Evolutionary conservation across 2,329 filamentous ascomycete genomes (phyloP).

Genomic region (Cadophora sp.): DNA sequence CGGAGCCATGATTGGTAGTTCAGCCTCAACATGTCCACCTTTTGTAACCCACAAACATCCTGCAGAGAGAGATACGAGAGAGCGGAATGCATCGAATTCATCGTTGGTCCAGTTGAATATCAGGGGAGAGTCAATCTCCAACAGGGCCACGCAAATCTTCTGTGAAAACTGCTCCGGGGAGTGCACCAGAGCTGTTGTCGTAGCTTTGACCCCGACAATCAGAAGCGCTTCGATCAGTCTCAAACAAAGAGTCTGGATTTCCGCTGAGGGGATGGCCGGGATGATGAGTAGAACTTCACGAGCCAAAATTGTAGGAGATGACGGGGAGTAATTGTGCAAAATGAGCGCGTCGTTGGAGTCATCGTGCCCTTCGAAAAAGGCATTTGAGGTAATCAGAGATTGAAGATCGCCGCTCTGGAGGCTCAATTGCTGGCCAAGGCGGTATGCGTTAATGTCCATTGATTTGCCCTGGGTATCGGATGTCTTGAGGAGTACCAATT

Average conservation of each 20-base stretch:
- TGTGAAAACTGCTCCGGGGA: constrained; percentile 12
- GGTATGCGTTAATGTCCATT: neutral
- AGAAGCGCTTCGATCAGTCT: constrained; percentile 16
- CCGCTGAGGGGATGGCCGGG: neutral
- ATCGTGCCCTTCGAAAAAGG: neutral
- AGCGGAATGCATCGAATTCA: constrained; percentile 51
- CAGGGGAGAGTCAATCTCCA: constrained; percentile 25
- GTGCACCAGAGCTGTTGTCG: neutral
- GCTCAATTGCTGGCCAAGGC: neutral
- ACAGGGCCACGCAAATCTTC: constrained; percentile 24
- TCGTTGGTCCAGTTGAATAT: constrained; percentile 51
- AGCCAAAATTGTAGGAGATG: neutral
- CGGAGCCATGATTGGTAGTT: constrained; percentile 12
- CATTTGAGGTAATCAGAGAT: neutral
- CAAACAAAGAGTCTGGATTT: constrained; percentile 3
- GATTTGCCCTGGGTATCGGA: neutral
- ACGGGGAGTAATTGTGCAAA: neutral
- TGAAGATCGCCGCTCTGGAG: neutral
- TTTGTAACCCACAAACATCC: constrained; percentile 56
- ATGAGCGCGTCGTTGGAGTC: neutral
- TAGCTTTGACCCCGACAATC: constrained; percentile 5
- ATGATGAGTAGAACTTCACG: constrained; percentile 10
- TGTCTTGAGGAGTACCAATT: neutral
- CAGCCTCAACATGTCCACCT: constrained; percentile 48
- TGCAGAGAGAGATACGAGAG: constrained; percentile 47